Conservation (phyloP, 331 rosid genomes). For the Phaseolus coccineus region DNA sequence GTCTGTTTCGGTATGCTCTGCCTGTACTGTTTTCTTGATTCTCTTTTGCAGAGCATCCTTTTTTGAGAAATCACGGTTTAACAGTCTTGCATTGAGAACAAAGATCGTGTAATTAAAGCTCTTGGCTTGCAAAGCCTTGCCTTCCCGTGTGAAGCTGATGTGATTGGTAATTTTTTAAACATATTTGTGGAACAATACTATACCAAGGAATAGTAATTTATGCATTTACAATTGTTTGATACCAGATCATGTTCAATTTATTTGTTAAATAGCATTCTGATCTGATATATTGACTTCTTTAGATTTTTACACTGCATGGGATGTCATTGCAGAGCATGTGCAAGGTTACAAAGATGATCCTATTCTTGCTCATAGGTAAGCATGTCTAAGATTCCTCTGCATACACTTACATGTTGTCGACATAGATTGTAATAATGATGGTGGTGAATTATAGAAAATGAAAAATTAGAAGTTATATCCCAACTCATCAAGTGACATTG, state of each 20-base stretch:
- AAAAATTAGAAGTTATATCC: slow-evolving; percentile 17
- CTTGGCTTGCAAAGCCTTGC: slow-evolving; percentile 97
- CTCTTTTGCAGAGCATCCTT: slow-evolving; percentile 45
- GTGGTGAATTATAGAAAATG: slow-evolving; percentile 12
- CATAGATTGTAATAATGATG: slow-evolving; percentile 34
- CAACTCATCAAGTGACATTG: slow-evolving; percentile 28
- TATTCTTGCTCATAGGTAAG: slow-evolving; percentile 78
- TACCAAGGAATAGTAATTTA: background rate
- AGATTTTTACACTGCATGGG: slow-evolving; percentile 99
- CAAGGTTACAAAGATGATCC: slow-evolving; percentile 65
- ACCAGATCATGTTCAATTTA: slow-evolving; percentile 4
- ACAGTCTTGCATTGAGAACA: slow-evolving; percentile 90
- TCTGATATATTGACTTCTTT: slow-evolving; percentile 42
- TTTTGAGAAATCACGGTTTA: slow-evolving; percentile 41
- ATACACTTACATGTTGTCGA: slow-evolving; percentile 36
- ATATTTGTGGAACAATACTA: slow-evolving; percentile 26
- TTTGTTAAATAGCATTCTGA: slow-evolving; percentile 40
- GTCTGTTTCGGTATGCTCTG: slow-evolving; percentile 84
- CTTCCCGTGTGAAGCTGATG: slow-evolving; percentile 94
- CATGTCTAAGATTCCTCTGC: slow-evolving; percentile 38
- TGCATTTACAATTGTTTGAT: slow-evolving; percentile 16
- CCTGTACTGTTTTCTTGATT: slow-evolving; percentile 28
- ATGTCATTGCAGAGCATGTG: slow-evolving; percentile 72
- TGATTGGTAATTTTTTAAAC: slow-evolving; percentile 65
- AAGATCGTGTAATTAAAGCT: slow-evolving; percentile 77